Conservation (phyloP, 495 filamentous ascomycete species). For the Aspergillus egyptiacus region DNA sequence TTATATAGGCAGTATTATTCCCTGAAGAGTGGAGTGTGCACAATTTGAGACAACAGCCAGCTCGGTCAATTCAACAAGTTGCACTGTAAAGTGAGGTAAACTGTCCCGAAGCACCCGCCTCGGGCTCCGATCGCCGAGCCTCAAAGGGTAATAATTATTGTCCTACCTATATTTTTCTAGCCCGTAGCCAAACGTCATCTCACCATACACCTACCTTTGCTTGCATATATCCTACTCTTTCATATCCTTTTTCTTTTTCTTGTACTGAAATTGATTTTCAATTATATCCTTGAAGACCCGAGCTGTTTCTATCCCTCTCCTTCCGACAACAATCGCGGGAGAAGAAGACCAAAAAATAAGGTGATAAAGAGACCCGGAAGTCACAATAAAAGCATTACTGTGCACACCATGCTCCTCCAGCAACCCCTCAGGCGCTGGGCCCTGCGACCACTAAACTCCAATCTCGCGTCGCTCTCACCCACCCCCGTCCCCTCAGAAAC, state of each 20-base stretch:
- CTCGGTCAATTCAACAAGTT: too few relatives aligned
- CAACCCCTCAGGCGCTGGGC: slow-evolving; percentile 1
- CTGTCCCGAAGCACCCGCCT: slow-evolving; percentile 4
- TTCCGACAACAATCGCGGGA: background rate
- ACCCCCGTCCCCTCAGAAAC: background rate
- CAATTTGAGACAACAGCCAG: background rate
- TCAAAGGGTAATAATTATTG: too few relatives aligned
- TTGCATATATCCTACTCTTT: background rate
- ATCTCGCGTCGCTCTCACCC: background rate
- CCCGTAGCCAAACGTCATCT: slow-evolving; percentile 7
- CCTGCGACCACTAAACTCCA: background rate
- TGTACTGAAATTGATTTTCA: too few relatives aligned
- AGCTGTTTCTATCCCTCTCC: too few relatives aligned
- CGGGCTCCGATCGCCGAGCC: slow-evolving; percentile 1
- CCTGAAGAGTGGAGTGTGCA: too few relatives aligned
- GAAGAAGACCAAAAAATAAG: too few relatives aligned
- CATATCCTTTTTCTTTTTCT: background rate
- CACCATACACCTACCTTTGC: background rate
- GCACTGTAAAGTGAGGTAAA: background rate
- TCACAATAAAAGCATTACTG: too few relatives aligned
- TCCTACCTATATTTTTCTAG: background rate
- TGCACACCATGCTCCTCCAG: slow-evolving; percentile 5
- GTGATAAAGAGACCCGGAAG: too few relatives aligned
- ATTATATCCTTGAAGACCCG: too few relatives aligned
- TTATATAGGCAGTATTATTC: too few relatives aligned